These are phyloP conservation scores for Monosporozyma siamensis DNA, from an alignment of 805 yeast species.

Conservation along the genomic window DNA sequence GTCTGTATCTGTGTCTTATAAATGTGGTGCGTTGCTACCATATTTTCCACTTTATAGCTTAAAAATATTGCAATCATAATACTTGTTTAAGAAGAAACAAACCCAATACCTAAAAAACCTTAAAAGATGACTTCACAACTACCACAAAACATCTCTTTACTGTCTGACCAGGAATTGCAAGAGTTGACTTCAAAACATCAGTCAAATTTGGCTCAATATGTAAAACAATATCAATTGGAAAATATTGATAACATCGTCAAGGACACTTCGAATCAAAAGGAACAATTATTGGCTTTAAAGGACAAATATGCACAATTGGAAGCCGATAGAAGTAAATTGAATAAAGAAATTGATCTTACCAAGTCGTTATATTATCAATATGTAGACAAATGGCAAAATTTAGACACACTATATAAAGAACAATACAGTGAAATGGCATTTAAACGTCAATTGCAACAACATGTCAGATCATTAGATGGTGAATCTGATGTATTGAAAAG, in stretches of 20 bases:
- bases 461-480: slow-evolving; percentile 28
- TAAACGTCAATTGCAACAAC: slow-evolving; percentile 21
- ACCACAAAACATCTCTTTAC: slow-evolving; percentile 19
- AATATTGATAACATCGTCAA: slow-evolving; percentile 6
- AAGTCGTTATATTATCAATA: slow-evolving; percentile 25
- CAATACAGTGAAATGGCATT: slow-evolving; percentile 34
- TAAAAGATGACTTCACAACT: slow-evolving; percentile 9
- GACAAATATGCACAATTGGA: slow-evolving; percentile 21
- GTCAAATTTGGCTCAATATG: slow-evolving; percentile 15
- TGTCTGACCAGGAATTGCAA: slow-evolving; percentile 19
- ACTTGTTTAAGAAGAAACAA: too few species aligned
- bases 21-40: too few species aligned
- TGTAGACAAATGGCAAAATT: slow-evolving; percentile 30
- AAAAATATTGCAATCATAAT: too few species aligned
- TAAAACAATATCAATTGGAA: slow-evolving; percentile 17
- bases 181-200: slow-evolving; percentile 14
- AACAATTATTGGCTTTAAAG: slow-evolving; percentile 14
- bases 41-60: too few species aligned
- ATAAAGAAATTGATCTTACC: slow-evolving; percentile 20
- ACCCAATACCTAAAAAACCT: too few species aligned
- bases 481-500: slow-evolving; percentile 12
- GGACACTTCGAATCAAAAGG: slow-evolving; percentile 5
- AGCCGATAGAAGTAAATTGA: slow-evolving; percentile 17
- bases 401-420: slow-evolving; percentile 31
- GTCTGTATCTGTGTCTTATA: too few species aligned